Conservation (phyloP, 116 monocot species). For the Thalassia testudinum region DNA sequence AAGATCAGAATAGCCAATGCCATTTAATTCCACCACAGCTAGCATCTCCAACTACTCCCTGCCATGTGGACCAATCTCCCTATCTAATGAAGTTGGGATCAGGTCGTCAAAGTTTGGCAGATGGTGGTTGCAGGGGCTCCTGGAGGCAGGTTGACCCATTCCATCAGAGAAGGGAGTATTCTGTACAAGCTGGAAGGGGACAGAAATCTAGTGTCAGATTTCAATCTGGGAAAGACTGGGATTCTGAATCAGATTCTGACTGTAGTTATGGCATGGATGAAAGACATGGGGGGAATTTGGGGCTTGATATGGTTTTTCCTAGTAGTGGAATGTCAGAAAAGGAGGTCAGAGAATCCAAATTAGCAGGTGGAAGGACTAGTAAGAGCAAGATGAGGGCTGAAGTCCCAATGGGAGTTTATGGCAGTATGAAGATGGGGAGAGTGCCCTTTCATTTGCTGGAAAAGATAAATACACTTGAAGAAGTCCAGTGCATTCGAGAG, state of each 20-base stretch:
- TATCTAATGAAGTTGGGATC: constrained; percentile 25
- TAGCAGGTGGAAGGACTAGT: constrained; percentile 3
- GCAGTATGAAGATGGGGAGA: constrained; percentile 50
- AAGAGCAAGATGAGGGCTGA: constrained; percentile 22
- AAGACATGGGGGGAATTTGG: constrained; percentile 9
- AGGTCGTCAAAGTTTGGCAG: constrained; percentile 5
- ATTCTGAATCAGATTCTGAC: constrained; percentile 8
- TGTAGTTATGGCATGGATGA: constrained; percentile 5
- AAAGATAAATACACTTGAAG: constrained; percentile 8
- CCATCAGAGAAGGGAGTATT: constrained; percentile 34
- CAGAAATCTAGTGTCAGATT: neutral
- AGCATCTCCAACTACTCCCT: neutral
- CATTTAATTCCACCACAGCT: too few species aligned
- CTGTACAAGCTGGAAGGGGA: constrained; percentile 12
- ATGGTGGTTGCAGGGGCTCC: neutral
- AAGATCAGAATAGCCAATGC: too few species aligned
- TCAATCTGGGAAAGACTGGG: constrained; percentile 16
- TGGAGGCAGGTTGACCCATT: constrained; percentile 11
- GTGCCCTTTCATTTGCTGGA: constrained; percentile 16
- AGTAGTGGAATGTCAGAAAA: constrained; percentile 6
- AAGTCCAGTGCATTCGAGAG: constrained; percentile 37
- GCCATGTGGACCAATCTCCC: neutral
- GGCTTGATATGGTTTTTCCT: too few species aligned
- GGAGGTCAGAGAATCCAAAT: constrained; percentile 4
- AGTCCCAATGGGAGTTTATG: constrained; percentile 37